These are phyloP conservation scores for Macrolepiota albuminosa DNA, from an alignment of 768 basidiomycete species.

Conservation along the genomic window DNA sequence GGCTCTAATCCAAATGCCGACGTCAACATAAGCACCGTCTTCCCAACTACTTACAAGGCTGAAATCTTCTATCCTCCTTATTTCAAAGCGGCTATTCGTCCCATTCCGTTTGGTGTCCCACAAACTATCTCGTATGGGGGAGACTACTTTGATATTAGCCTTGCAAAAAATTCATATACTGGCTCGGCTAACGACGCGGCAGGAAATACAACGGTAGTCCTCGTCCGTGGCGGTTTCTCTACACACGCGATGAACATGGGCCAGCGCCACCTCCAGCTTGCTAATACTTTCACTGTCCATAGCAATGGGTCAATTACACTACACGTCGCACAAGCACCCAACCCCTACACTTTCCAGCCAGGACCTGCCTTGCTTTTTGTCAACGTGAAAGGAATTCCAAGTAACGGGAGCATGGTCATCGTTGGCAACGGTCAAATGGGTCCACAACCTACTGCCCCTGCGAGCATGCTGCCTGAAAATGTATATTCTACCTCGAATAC, in stretches of 20 bases:
- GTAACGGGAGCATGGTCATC: slow-evolving; percentile 70
- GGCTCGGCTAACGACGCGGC: slow-evolving; percentile 67
- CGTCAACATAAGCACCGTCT: slow-evolving; percentile 54
- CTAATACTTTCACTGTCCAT: slow-evolving; percentile 80
- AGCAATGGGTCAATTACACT: slow-evolving; percentile 70
- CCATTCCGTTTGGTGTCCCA: slow-evolving; percentile 68
- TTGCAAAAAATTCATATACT: slow-evolving; percentile 63
- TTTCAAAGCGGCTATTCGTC: slow-evolving; percentile 65
- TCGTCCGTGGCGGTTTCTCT: slow-evolving; percentile 79
- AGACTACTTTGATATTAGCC: slow-evolving; percentile 63
- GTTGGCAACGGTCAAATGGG: slow-evolving; percentile 78
- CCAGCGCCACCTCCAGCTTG: slow-evolving; percentile 74
- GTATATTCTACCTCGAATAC: slow-evolving; percentile 4
- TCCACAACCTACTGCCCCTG: slow-evolving; percentile 49
- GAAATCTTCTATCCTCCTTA: slow-evolving; percentile 95
- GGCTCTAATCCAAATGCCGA: slow-evolving; percentile 94
- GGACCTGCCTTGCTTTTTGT: slow-evolving; percentile 85
- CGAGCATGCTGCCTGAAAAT: slow-evolving; percentile 17
- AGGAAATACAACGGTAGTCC: slow-evolving; percentile 66
- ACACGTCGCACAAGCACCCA: slow-evolving; percentile 79
- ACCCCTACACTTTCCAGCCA: slow-evolving; percentile 81
- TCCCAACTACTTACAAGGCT: slow-evolving; percentile 74
- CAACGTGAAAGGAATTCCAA: slow-evolving; percentile 79
- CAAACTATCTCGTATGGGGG: slow-evolving; percentile 79
- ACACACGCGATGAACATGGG: slow-evolving; percentile 89